Evolutionary conservation across 73 alveolate species (phyloP).

Genomic region (Blepharisma japonicum): DNA sequence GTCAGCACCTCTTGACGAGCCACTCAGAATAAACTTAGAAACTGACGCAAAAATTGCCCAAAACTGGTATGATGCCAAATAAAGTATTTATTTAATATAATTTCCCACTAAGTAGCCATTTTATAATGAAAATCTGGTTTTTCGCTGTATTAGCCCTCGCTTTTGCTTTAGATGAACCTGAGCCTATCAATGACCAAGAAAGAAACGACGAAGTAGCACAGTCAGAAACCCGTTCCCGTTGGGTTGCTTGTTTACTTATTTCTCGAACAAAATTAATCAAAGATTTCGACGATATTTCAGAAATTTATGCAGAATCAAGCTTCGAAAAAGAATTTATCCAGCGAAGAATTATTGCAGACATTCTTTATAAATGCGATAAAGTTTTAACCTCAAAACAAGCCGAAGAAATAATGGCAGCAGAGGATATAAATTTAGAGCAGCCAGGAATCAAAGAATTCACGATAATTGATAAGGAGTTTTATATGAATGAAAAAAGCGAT

Average conservation of each 20-base stretch:
- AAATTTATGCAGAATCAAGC: background rate
- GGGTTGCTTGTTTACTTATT: conserved; percentile 13
- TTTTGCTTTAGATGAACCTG: background rate
- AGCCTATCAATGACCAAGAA: conserved; percentile 19
- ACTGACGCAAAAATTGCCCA: conserved; percentile 84
- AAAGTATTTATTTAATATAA: conserved; percentile 12
- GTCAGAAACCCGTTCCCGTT: background rate
- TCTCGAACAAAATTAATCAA: background rate
- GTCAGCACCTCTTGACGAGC: conserved; percentile 74
- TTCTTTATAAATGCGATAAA: background rate
- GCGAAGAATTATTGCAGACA: background rate
- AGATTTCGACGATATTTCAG: background rate
- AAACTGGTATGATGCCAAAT: conserved; percentile 86
- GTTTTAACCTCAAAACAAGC: background rate
- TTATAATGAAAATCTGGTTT: background rate
- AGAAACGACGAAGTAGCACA: conserved; percentile 28
- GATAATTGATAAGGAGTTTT: too few relatives aligned
- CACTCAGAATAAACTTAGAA: conserved; percentile 61
- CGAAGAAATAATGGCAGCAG: background rate
- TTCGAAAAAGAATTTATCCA: background rate
- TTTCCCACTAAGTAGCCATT: too few relatives aligned
- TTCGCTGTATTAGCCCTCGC: background rate
- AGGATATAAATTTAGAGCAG: too few relatives aligned
- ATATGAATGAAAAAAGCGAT: too few relatives aligned
- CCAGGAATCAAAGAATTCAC: too few relatives aligned